Conservation (phyloP, 805 yeast species). For the Wickerhamiella spandovensis region DNA sequence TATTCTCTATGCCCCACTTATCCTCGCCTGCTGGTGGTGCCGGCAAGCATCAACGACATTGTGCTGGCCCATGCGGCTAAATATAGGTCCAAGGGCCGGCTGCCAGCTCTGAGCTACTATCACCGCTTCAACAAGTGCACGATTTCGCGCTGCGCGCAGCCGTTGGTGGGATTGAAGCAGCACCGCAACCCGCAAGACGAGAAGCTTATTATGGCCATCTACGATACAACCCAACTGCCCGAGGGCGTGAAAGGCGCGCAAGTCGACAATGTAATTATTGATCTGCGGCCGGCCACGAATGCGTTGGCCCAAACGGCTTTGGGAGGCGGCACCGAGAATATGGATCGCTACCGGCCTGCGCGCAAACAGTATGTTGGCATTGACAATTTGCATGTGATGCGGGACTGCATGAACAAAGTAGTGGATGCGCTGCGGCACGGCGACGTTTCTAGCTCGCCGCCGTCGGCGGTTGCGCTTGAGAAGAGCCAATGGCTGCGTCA, state of each 20-base stretch:
- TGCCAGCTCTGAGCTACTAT: slow-evolving; percentile 71
- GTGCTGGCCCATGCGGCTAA: slow-evolving; percentile 72
- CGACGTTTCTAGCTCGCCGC: slow-evolving; percentile 41
- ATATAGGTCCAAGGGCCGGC: slow-evolving; percentile 71
- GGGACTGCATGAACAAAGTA: slow-evolving; percentile 62
- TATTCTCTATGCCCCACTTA: slow-evolving; percentile 55
- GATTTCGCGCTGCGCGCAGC: slow-evolving; percentile 84
- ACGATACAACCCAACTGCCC: slow-evolving; percentile 37
- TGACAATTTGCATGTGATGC: slow-evolving; percentile 90
- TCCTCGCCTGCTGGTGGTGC: slow-evolving; percentile 57
- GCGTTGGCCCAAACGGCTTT: slow-evolving; percentile 94
- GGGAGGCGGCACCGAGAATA: slow-evolving; percentile 95
- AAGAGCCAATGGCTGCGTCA: slow-evolving; percentile 74
- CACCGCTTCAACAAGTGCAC: slow-evolving; percentile 51
- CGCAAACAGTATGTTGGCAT: slow-evolving; percentile 72
- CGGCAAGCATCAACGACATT: slow-evolving; percentile 65
- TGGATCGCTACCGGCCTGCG: slow-evolving; percentile 68
- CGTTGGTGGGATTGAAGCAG: slow-evolving; percentile 80
- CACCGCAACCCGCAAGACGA: slow-evolving; percentile 87
- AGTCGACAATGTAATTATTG: slow-evolving; percentile 60
- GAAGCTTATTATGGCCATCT: slow-evolving; percentile 59
- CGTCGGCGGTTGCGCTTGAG: slow-evolving; percentile 42
- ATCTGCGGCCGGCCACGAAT: slow-evolving; percentile 84
- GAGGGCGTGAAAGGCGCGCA: slow-evolving; percentile 22
- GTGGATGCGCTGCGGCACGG: slow-evolving; percentile 51